Evolutionary conservation across 768 basidiomycete species (phyloP), one percentile per base, ranked within the genome.

Genomic region (Russula compacta): DNA sequence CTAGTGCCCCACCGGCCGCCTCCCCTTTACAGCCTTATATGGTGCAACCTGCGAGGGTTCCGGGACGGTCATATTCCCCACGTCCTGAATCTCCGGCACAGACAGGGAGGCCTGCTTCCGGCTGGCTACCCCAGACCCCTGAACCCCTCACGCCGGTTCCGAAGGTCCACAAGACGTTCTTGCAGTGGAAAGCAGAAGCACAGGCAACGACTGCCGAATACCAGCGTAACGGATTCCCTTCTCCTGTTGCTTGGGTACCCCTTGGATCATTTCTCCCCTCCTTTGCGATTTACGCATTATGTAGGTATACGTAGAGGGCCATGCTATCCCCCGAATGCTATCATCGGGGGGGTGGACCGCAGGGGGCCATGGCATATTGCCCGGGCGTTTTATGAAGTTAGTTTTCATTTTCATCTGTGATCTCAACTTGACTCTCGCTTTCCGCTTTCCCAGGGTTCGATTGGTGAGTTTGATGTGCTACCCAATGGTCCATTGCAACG

Each of bases 171-270:
- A 64, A 55, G 50, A 65, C 64, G 19, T 39, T 43, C 21, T 42
- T 53, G 32, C 64, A 65, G 38, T 65, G 64, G 64, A 56, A 48
- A 24, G 58, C 58, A 4, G 58, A 59, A 1, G 62, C 64, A 36
- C 53, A 53, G 10, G 50, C 57, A 42, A 55, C 50, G 7, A 59
- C 64, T 11, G 21, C 50, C 9, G 56, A 64, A 17, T 64, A 56
- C 19, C 63, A 55, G 43, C 44, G 48, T 21, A 57, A 47, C 32
- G 65, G 65, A 14, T 66, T 46, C 19, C 52, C 58, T 39, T 64
- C 63, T 11, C 63, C 65, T 9, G 29, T 66, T 36, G 65, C 63
- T 39, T 66, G 65, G 65, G 65, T 64, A 50, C 24, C 53, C 42
- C 10, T 44, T 10, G 44, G 4, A 14, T 7, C n/a, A 32, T 14